A percentile compares a stretch with the other conserved stretches of the same genome.
phyloP scores from a whole-genome alignment of 2,329 filamentous ascomycete species.

The Diaporthe sp. region DNA sequence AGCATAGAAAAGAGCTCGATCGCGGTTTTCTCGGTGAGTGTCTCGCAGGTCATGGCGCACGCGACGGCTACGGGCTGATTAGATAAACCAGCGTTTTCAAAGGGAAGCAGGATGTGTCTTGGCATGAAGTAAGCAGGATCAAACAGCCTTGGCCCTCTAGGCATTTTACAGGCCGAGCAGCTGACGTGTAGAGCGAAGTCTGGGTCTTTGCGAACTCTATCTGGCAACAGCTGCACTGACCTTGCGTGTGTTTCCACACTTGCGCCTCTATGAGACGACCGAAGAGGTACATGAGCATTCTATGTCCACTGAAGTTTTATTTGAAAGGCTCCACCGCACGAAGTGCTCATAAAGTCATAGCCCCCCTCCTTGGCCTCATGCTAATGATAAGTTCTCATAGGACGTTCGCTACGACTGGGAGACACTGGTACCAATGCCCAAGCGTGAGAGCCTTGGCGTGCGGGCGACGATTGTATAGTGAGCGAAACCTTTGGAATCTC shows the following conservation, averaged over 20 bases:
- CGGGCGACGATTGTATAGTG: not conserved
- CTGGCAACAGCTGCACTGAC: slow-evolving; percentile 34
- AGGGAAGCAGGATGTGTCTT: slow-evolving; percentile 39
- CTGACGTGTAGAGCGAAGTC: slow-evolving; percentile 19
- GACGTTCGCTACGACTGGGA: slow-evolving; percentile 37
- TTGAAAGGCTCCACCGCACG: too few relatives aligned
- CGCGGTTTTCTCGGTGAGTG: slow-evolving; percentile 29
- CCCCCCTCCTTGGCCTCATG: not conserved
- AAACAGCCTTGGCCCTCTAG: too few relatives aligned
- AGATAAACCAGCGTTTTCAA: slow-evolving; percentile 35
- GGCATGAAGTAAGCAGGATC: slow-evolving; percentile 41
- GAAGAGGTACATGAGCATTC: slow-evolving; percentile 17
- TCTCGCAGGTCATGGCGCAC: not conserved
- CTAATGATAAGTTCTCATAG: not conserved
- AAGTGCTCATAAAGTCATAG: too few relatives aligned
- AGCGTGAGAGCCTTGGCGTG: slow-evolving; percentile 30
- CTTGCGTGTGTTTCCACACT: slow-evolving; percentile 33
- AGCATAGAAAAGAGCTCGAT: slow-evolving; percentile 34
- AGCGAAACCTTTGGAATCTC: not conserved
- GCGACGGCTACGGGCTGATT: not conserved
- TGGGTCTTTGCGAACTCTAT: slow-evolving; percentile 37
- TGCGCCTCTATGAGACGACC: slow-evolving; percentile 35
- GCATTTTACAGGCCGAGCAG: not conserved
- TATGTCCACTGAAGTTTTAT: not conserved
- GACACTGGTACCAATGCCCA: slow-evolving; percentile 35